Evolutionary conservation across 2,329 filamentous ascomycete genomes (phyloP).

Genomic region (Lachnellula suecica): DNA sequence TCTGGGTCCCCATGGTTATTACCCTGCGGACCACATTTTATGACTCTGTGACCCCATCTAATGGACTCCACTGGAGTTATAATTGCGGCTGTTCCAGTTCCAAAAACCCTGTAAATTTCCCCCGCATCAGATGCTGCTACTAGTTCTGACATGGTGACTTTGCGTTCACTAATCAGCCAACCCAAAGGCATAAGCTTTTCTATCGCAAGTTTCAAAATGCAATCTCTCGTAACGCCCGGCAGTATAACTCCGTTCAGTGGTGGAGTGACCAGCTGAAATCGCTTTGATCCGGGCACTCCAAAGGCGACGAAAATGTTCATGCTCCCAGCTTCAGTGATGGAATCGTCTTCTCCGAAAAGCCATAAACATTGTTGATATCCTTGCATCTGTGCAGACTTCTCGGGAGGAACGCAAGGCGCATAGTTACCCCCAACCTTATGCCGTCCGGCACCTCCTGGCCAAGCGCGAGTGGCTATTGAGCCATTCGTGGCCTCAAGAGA

Average conservation of each 20-base stretch:
- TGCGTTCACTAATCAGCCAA: constrained; percentile 85
- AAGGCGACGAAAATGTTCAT: constrained; percentile 97
- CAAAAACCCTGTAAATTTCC: constrained; percentile 90
- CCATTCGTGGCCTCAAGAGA: constrained; percentile 95
- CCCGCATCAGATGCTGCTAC: constrained; percentile 80
- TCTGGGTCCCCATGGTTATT: constrained; percentile 82
- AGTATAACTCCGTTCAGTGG: constrained; percentile 96
- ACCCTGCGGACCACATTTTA: constrained; percentile 80
- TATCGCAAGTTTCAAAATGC: constrained; percentile 79
- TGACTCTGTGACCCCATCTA: constrained; percentile 78
- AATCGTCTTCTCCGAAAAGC: constrained; percentile 95
- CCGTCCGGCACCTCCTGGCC: constrained; percentile 96
- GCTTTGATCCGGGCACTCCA: constrained; percentile 80
- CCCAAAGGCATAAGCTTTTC: constrained; percentile 82
- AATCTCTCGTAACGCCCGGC: constrained; percentile 91
- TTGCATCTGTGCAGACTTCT: constrained; percentile 83
- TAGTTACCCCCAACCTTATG: constrained; percentile 99
- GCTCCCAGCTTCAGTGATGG: constrained; percentile 93
- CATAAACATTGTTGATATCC: constrained; percentile 98
- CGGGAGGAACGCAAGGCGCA: constrained; percentile 96
- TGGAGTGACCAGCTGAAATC: constrained; percentile 91
- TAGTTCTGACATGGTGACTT: constrained; percentile 88
- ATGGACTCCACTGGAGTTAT: constrained; percentile 89
- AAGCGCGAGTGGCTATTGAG: constrained; percentile 76
- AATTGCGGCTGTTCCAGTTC: constrained; percentile 89